Evolutionary conservation across 108 stramenopile genomes (phyloP).

Genomic region (Cyclotella kingstonii): DNA sequence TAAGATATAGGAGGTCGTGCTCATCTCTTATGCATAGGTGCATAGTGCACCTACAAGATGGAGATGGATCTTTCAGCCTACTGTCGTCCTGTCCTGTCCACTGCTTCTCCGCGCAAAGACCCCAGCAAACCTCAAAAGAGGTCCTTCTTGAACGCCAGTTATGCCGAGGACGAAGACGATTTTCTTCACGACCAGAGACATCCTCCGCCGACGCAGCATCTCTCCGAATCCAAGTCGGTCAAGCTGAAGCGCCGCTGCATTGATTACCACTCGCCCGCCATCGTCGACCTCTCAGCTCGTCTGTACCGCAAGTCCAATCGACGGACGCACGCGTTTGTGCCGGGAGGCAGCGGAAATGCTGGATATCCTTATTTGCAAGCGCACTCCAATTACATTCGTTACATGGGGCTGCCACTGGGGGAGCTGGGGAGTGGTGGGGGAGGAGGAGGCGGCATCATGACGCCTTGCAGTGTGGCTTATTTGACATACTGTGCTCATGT

Average conservation of each 20-base stretch:
- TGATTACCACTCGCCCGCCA: constrained; percentile 79
- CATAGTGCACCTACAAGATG: no score
- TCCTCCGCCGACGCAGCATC: neutral
- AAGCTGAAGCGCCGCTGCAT: constrained; percentile 73
- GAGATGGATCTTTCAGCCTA: constrained; percentile 11
- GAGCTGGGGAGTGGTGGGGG: constrained; percentile 16
- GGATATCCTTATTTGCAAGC: constrained; percentile 60
- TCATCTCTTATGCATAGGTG: no score
- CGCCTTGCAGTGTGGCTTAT: constrained; percentile 53
- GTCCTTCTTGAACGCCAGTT: constrained; percentile 10
- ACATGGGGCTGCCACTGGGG: constrained; percentile 71
- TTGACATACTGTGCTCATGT: constrained; percentile 81
- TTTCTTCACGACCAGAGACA: no score
- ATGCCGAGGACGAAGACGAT: neutral
- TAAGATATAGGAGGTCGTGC: no score
- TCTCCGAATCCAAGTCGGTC: constrained; percentile 8
- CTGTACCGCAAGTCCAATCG: constrained; percentile 67
- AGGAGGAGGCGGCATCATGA: neutral
- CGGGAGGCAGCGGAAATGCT: constrained; percentile 19
- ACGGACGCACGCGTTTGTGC: constrained; percentile 40
- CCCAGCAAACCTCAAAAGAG: constrained; percentile 10
- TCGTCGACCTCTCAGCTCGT: constrained; percentile 71
- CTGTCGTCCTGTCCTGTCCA: constrained; percentile 9
- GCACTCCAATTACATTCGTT: constrained; percentile 66
- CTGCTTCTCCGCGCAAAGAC: neutral